These are phyloP conservation scores for Volutella citrinella DNA, from an alignment of 2,329 filamentous ascomycete species.

Conservation along the genomic window DNA sequence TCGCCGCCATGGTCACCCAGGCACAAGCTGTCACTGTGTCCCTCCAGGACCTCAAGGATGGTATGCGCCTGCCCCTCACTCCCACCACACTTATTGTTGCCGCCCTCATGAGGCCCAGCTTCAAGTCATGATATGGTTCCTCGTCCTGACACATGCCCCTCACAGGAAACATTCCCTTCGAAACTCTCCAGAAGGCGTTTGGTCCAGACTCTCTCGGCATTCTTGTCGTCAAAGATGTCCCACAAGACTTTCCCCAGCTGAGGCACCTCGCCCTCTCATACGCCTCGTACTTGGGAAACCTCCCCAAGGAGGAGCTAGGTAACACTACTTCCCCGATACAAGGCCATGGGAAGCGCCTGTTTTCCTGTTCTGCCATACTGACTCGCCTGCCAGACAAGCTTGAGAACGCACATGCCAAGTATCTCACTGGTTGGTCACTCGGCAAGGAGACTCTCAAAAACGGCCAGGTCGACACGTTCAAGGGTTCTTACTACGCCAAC, in stretches of 20 bases:
- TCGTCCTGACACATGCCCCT: no score
- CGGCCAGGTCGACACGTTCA: conserved; percentile 74
- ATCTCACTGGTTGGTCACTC: conserved; percentile 72
- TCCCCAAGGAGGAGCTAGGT: conserved; percentile 71
- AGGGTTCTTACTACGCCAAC: conserved; percentile 83
- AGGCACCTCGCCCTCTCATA: conserved; percentile 77
- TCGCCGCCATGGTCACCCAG: no score
- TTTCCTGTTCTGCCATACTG: not conserved
- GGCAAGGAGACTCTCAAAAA: conserved; percentile 80
- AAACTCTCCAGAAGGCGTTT: conserved; percentile 74
- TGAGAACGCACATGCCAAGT: conserved; percentile 59
- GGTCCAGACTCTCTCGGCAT: conserved; percentile 89
- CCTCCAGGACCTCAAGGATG: conserved; percentile 56
- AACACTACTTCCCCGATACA: conserved; percentile 25
- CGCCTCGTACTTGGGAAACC: conserved; percentile 82
- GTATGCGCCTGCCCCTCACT: conserved; percentile 35
- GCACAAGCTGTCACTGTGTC: conserved; percentile 60
- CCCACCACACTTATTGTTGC: conserved; percentile 7
- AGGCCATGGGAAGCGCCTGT: no score
- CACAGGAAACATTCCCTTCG: conserved; percentile 64
- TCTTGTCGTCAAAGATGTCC: conserved; percentile 85
- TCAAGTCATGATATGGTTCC: conserved; percentile 14
- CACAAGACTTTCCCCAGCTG: conserved; percentile 66
- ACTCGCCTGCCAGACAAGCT: conserved; percentile 43
- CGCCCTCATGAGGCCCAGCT: conserved; percentile 6